Evolutionary conservation across 306 rosid genomes (phyloP).

Genomic region (Prunus fruticosa): DNA sequence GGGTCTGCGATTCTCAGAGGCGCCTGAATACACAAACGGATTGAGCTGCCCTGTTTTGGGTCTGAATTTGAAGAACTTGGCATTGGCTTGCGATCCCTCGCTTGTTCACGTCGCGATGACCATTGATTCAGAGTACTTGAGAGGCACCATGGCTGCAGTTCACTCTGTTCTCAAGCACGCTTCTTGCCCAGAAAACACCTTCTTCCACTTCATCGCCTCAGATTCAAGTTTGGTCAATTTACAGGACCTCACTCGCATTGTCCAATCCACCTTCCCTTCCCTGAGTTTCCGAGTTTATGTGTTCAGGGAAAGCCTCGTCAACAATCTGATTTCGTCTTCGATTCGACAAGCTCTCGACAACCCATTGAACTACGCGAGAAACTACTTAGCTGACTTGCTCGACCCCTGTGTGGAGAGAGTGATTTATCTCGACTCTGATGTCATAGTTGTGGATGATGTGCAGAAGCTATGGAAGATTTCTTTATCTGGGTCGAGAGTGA

Average conservation of each 20-base stretch:
- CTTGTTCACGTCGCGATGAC: slow-evolving; percentile 82
- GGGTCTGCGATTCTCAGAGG: slow-evolving; percentile 45
- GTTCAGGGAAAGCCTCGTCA: slow-evolving; percentile 47
- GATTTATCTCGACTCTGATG: slow-evolving; percentile 81
- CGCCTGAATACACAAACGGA: slow-evolving; percentile 62
- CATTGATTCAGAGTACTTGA: slow-evolving; percentile 64
- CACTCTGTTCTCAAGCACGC: slow-evolving; percentile 75
- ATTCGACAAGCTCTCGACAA: slow-evolving; percentile 75
- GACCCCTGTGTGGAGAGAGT: slow-evolving; percentile 70
- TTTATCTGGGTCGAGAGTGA: slow-evolving; percentile 40
- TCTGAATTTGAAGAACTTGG: background rate
- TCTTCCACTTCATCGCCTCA: slow-evolving; percentile 81
- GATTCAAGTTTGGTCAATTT: slow-evolving; percentile 41
- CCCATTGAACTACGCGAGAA: slow-evolving; percentile 88
- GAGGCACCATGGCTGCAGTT: slow-evolving; percentile 81
- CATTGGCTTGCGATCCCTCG: slow-evolving; percentile 41
- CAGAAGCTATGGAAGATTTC: slow-evolving; percentile 59
- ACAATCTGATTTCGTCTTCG: slow-evolving; percentile 69
- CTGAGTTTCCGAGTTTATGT: slow-evolving; percentile 55
- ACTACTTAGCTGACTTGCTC: slow-evolving; percentile 73
- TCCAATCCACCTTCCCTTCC: slow-evolving; percentile 55
- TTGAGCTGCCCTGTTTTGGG: slow-evolving; percentile 33
- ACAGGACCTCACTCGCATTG: slow-evolving; percentile 33
- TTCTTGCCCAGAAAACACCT: slow-evolving; percentile 72
- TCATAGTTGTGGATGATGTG: slow-evolving; percentile 73